Evolutionary conservation across 1,139 yeast species (phyloP), one percentile per base, ranked within the genome.

Genomic region (Hyphopichia buzzinii): DNA sequence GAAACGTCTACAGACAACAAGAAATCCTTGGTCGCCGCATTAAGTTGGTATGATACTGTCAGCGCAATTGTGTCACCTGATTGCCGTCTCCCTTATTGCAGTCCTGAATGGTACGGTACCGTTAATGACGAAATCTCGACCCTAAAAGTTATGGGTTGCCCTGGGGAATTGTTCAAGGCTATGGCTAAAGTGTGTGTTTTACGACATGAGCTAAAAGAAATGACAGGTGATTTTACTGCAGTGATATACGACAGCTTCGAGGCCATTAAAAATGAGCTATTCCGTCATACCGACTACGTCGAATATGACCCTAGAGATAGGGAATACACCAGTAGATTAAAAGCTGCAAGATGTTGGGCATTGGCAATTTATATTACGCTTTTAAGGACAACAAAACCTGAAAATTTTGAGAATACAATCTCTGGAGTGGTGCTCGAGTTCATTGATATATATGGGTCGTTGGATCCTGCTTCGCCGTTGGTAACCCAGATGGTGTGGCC

Each of bases 401-500:
- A 22, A 1, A 51, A 50, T 6, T 44, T 45, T 7, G 47, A 51
- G 2, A 30, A 24, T 4, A 39, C 45, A 10, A 56, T 64, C 16
- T 50, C 49, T 13, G 59, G 62, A 8, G 47, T 62, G 8, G 59
- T 72, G 3, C 48, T 55, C 31, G 81, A 76, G 43, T 76, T 76
- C 44, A 64, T 75, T 2, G 57, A 60, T 10, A 64, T 67, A 2
- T 74, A 75, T 44, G 59, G 62, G 2, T 53, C 72, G 0, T 55
- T 76, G 64, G 67, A 72, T 16, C 49, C 69, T 1, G 48, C 50
- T 6, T 63, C 74, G 2, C 77, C 79, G 2, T 52, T 68, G 17
- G 71, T 74, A 2, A 74, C 79, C 1, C 81, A 76, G 45, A 76
- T 76, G 81, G 79, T 76, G 2, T 76, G 81, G 81, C 81, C 81